These are phyloP conservation scores for Lanmaoa pseudosensibilis DNA, from an alignment of 768 basidiomycete species.

Conservation along the genomic window DNA sequence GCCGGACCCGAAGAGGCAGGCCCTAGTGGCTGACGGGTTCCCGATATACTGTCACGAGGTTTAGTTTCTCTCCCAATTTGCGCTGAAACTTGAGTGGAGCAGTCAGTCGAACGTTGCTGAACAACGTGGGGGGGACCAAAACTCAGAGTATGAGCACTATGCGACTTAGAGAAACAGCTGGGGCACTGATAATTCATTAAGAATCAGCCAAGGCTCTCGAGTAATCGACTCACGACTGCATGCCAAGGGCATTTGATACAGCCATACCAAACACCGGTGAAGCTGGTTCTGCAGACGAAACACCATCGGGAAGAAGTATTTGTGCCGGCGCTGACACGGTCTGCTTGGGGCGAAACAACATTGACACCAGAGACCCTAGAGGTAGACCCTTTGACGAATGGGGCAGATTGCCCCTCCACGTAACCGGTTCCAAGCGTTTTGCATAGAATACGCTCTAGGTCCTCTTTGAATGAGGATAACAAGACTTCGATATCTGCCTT, in stretches of 20 bases:
- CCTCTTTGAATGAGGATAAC: conserved; percentile 50
- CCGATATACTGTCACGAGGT: background rate
- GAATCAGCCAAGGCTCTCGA: background rate
- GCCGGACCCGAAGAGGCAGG: background rate
- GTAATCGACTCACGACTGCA: conserved; percentile 24
- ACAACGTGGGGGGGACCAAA: conserved; percentile 34
- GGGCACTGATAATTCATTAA: conserved; percentile 26
- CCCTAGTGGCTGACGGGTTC: background rate
- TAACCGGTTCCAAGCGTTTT: conserved; percentile 33
- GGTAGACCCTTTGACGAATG: background rate
- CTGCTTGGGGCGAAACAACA: background rate
- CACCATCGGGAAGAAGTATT: conserved; percentile 22
- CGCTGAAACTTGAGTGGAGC: background rate
- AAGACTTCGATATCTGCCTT: conserved; percentile 51
- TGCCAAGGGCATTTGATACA: conserved; percentile 35
- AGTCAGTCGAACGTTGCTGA: conserved; percentile 12
- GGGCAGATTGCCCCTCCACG: background rate
- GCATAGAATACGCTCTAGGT: conserved; percentile 49
- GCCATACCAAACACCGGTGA: conserved; percentile 31
- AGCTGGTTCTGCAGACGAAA: conserved; percentile 31
- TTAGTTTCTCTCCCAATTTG: background rate
- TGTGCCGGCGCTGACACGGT: background rate
- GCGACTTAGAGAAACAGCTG: conserved; percentile 30
- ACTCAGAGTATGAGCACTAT: conserved; percentile 29
- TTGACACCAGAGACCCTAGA: background rate